Evolutionary conservation across 1,284 basidiomycete genomes (phyloP).

Genomic region (Paramarasmius palmivorus): DNA sequence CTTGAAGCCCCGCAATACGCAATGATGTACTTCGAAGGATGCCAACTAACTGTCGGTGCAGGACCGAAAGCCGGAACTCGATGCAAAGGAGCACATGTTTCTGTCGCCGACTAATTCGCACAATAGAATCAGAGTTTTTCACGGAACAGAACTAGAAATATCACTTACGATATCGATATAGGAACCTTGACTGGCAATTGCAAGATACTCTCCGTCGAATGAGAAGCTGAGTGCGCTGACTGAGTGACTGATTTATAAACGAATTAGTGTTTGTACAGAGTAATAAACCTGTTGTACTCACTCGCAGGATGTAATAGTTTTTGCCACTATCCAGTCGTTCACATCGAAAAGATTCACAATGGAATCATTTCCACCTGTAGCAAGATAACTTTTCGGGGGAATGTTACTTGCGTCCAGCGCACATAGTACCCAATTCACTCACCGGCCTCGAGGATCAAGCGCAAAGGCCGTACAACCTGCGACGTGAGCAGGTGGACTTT

Average conservation of each 20-base stretch:
- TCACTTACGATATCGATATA: conserved; percentile 73
- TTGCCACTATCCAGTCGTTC: conserved; percentile 74
- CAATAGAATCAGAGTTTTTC: background rate
- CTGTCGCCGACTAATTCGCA: conserved; percentile 62
- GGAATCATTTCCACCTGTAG: conserved; percentile 76
- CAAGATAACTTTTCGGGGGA: conserved; percentile 56
- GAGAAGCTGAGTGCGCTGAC: conserved; percentile 81
- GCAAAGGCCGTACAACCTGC: conserved; percentile 74
- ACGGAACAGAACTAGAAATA: background rate
- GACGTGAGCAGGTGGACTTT: conserved; percentile 69
- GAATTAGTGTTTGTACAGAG: background rate
- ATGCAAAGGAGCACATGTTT: conserved; percentile 68
- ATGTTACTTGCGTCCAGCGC: background rate
- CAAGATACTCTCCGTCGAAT: conserved; percentile 77
- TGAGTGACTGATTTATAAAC: conserved; percentile 48
- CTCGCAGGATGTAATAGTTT: conserved; percentile 78
- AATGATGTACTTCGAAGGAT: conserved; percentile 74
- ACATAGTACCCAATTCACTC: conserved; percentile 5
- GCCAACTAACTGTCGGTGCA: conserved; percentile 73
- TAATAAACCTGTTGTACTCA: conserved; percentile 32
- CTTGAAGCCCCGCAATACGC: conserved; percentile 78
- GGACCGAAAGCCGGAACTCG: conserved; percentile 66
- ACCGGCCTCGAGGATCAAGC: conserved; percentile 74
- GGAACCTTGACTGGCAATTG: conserved; percentile 67
- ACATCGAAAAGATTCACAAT: conserved; percentile 79